Base-by-base conservation (phyloP, 2,329 filamentous ascomycete species). In the Mycosphaerella sp. region DNA sequence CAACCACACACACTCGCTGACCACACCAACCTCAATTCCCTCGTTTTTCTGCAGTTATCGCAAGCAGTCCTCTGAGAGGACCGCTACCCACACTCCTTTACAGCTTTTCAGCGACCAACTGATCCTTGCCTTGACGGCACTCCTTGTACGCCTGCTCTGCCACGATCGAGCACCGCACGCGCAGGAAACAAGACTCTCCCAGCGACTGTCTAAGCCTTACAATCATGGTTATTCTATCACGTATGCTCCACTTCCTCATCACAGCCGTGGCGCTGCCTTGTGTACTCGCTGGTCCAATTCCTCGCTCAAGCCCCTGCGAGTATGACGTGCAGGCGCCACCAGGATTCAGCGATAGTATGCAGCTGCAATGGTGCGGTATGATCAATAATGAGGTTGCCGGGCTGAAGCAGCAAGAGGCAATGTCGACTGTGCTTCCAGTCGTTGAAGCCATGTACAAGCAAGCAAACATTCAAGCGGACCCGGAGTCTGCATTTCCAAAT, bases 351-450 rank as follows among this genome's bases (percentile, higher is more conserved):
- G 35, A 28, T 9, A 35, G 25, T 35, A 41, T 51, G 36, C 41
- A 41, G 10, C n/a, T 44, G 7, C 54, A 56, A 36, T 56, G 54
- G 54, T 48, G 44, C 17, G 41, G n/a, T 25, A 56, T 56, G 54
- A 37, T 50, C n/a, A 46, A 17, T 30, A 47, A 48, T 17, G 54
- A 56, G 41, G 43, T 53, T n/a, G 25, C 39, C 16, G 30, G 45
- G 4, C 37, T 53, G 6, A 53, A 43, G 16, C 16, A 30, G 17
- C 43, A 36, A 27, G 42, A 53, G 27, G 41, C 43, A 10, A 32
- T 41, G 7, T 18, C 37, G 32, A 36, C 36, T 10, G 37, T 49
- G 30, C 47, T 44, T 6, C 27, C 41, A 7, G 30, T 12, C 6
- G 32, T 53, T 41, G 25, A 37, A n/a, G 48, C 51, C 27, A 32